A percentile compares a stretch with the other conserved stretches of the same genome.
Evolutionary conservation across 345 rosid species (phyloP).

Genomic region (Passiflora organensis): DNA sequence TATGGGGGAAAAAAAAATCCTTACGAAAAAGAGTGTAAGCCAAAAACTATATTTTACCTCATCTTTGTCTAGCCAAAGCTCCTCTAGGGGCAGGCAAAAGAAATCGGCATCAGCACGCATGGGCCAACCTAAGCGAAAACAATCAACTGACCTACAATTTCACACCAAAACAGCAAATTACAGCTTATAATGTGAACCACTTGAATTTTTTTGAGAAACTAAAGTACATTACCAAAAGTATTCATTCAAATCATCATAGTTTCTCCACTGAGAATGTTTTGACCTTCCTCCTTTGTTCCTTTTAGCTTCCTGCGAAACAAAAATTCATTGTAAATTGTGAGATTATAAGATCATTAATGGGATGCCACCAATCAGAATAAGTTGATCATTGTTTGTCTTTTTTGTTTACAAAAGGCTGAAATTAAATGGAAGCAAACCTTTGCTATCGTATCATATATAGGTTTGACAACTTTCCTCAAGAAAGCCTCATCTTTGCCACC

Average conservation of each 20-base stretch:
- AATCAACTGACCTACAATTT: slow-evolving; percentile 91
- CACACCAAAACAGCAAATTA: slow-evolving; percentile 4
- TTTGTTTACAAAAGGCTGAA: neutral
- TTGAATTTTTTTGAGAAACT: slow-evolving; percentile 6
- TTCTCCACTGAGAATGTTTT: slow-evolving; percentile 98
- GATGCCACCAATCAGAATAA: slow-evolving; percentile 68
- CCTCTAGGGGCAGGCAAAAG: slow-evolving; percentile 43
- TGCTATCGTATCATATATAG: slow-evolving; percentile 75
- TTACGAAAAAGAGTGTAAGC: too few relatives aligned
- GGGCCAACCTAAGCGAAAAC: slow-evolving; percentile 99
- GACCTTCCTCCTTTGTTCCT: slow-evolving; percentile 64
- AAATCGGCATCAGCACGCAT: slow-evolving; percentile 98
- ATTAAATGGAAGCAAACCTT: slow-evolving; percentile 37
- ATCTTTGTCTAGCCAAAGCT: slow-evolving; percentile 36
- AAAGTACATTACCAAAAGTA: slow-evolving; percentile 68
- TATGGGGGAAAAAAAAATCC: neutral
- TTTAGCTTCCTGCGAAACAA: slow-evolving; percentile 59
- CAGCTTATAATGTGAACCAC: too few relatives aligned
- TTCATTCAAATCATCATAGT: slow-evolving; percentile 95
- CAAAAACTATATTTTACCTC: slow-evolving; percentile 38
- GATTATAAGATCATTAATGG: slow-evolving; percentile 63
- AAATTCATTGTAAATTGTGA: slow-evolving; percentile 1
- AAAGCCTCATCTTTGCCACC: slow-evolving; percentile 98
- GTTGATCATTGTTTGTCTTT: too few relatives aligned
- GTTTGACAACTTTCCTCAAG: slow-evolving; percentile 84